These are phyloP conservation scores for Boletus rufocinnamomeus DNA, from an alignment of 768 basidiomycete genomes.

Conservation along the genomic window DNA sequence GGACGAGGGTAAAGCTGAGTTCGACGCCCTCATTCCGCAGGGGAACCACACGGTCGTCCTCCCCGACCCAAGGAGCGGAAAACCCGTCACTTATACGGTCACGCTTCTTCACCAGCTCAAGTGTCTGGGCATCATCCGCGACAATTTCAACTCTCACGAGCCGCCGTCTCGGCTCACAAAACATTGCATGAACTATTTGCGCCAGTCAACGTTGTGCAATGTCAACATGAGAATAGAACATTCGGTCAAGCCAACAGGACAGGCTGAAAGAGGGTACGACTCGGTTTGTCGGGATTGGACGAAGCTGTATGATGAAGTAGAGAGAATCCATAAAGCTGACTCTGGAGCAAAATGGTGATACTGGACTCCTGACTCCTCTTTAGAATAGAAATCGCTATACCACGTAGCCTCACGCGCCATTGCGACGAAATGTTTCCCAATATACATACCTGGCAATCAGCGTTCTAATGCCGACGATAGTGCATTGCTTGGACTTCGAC, in stretches of 20 bases:
- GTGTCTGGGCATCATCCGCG: slow-evolving; percentile 14
- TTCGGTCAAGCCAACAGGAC: slow-evolving; percentile 8
- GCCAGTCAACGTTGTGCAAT: slow-evolving; percentile 14
- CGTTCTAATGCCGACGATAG: background rate
- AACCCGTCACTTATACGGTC: slow-evolving; percentile 16
- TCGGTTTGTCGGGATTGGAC: slow-evolving; percentile 15
- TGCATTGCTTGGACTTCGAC: background rate
- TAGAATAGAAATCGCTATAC: background rate
- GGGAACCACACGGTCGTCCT: background rate
- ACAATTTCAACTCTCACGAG: background rate
- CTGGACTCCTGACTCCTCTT: background rate
- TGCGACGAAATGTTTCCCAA: background rate
- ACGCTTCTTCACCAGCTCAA: slow-evolving; percentile 17
- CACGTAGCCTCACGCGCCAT: background rate
- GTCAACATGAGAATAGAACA: slow-evolving; percentile 17
- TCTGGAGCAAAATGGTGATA: background rate
- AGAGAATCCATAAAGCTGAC: slow-evolving; percentile 3
- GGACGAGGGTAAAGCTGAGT: slow-evolving; percentile 10
- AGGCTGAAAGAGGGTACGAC: slow-evolving; percentile 14
- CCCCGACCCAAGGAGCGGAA: slow-evolving; percentile 10
- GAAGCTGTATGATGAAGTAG: slow-evolving; percentile 11
- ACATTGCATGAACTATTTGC: background rate
- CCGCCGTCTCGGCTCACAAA: background rate
- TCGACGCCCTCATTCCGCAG: too few species aligned
- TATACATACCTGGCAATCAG: background rate